Base-by-base conservation (phyloP, 805 yeast species). In the Saturnispora silvae region DNA sequence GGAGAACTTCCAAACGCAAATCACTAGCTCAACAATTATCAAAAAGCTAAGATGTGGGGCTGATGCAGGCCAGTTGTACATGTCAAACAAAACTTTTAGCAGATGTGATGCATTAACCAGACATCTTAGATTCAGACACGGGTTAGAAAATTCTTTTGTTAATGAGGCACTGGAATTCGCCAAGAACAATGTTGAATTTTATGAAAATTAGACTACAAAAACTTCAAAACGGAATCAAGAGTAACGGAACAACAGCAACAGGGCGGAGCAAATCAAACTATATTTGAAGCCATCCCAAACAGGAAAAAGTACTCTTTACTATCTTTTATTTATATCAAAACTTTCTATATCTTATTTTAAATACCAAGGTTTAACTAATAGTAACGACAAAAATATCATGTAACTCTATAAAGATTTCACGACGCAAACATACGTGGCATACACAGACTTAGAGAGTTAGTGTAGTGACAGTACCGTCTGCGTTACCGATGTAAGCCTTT, bases 71-170 rank as follows among this genome's bases (percentile, higher is more conserved):
- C 53, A 53, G 11, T 56, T 52, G 28, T 56, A 49, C 36, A 41
- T 56, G 23, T 51, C 56, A 38, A 55, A 52, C 34, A 78, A 89
- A 64, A 85, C 95, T 1, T 89, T 92, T 53, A 81, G 95, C 38
- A 73, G 98, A 44, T 81, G 86, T 54, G 98, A 89, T 60, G 96
- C 98, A 1, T 68, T 89, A 44, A 83, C 95, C 14, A 76, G 96
- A 56, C 98, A 89, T 58, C 77, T 87, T 44, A 77, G 94, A 50
- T 89, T 86, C 32, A 86, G 92, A 63, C 97, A 87, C 63, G 81
- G 81, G 7, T 59, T 78, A 38, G 68, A 65, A 28, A 81, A 81
- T 28, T 61, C 65, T 42, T 79, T 77, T 44, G 84, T 83, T n/a
- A 65, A 72, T 40, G 73, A 75, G 37, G 76, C 83, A 29, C 76